These are phyloP conservation scores for Globisporangium echinulatum DNA, from an alignment of 352 stramenopile species.

Conservation along the genomic window DNA sequence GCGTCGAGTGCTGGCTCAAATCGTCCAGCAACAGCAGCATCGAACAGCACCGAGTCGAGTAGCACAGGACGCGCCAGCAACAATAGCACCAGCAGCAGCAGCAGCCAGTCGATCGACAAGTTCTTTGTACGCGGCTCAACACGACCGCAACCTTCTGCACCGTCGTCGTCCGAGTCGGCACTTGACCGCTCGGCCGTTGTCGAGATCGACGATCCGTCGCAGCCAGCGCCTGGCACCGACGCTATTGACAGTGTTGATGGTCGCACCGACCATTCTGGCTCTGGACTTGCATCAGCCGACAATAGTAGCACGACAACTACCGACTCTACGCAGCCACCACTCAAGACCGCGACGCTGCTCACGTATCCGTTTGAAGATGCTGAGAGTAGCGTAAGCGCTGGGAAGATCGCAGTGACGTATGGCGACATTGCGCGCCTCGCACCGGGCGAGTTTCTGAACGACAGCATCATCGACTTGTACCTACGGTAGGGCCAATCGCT, in stretches of 20 bases:
- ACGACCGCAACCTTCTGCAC: background rate
- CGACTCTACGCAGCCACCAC: conserved; percentile 10
- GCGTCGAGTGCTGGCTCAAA: no score
- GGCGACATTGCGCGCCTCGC: conserved; percentile 84
- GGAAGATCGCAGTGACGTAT: conserved; percentile 68
- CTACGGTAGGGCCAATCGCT: conserved; percentile 45
- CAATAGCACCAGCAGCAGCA: background rate
- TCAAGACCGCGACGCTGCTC: conserved; percentile 27
- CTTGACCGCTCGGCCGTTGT: background rate
- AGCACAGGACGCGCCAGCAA: background rate
- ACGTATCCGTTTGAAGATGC: conserved; percentile 61
- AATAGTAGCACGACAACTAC: background rate
- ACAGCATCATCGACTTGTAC: conserved; percentile 92
- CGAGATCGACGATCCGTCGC: conserved; percentile 13
- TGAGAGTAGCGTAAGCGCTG: conserved; percentile 14
- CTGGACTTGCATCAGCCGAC: background rate
- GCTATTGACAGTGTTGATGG: background rate
- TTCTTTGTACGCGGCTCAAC: conserved; percentile 2
- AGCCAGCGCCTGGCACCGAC: background rate
- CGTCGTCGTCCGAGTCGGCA: background rate
- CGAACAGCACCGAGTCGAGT: no score
- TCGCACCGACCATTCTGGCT: background rate
- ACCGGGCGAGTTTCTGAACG: conserved; percentile 92
- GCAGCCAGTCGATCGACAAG: conserved; percentile 6
- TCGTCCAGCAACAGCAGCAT: background rate